These are phyloP conservation scores for Penicillium manginii DNA, from an alignment of 495 filamentous ascomycete species.

Conservation along the genomic window DNA sequence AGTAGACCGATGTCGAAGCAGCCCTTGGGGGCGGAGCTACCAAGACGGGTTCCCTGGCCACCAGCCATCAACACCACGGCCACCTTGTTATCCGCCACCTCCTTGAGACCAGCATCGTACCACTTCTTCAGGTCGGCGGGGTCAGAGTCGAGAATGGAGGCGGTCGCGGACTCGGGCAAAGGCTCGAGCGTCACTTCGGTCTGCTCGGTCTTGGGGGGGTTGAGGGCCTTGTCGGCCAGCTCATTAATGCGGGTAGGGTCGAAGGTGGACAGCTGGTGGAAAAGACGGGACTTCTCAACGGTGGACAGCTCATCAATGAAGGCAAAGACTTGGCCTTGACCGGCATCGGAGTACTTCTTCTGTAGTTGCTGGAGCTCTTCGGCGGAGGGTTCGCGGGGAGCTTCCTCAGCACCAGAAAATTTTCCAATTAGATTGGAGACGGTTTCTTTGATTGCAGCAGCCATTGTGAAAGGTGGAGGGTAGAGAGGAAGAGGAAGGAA, in stretches of 20 bases:
- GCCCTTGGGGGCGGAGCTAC: conserved; percentile 94
- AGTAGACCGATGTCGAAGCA: conserved; percentile 95
- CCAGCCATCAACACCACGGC: conserved; percentile 97
- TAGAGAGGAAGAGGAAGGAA: conserved; percentile 4
- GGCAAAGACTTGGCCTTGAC: conserved; percentile 87
- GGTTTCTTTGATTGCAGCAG: conserved; percentile 48
- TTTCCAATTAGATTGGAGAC: conserved; percentile 64
- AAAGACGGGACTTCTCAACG: conserved; percentile 76
- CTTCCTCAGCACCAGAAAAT: conserved; percentile 51
- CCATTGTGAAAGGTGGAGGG: conserved; percentile 37
- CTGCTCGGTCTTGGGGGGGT: conserved; percentile 63
- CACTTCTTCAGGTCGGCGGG: conserved; percentile 77
- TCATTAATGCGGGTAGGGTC: conserved; percentile 83
- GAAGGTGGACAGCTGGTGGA: conserved; percentile 78
- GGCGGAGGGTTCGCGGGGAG: conserved; percentile 67
- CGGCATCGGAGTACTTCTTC: conserved; percentile 75
- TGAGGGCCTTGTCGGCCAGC: conserved; percentile 77
- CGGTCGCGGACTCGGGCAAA: conserved; percentile 83
- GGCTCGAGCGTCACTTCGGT: conserved; percentile 73
- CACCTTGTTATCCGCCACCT: conserved; percentile 87
- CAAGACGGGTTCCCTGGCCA: conserved; percentile 92
- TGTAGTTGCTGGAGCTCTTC: conserved; percentile 75
- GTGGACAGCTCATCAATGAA: conserved; percentile 81
- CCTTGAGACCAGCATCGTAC: conserved; percentile 81
- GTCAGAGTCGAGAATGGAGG: conserved; percentile 90